Evolutionary conservation across 768 basidiomycete species (phyloP).

Genomic region (Lyophyllum shimeji): DNA sequence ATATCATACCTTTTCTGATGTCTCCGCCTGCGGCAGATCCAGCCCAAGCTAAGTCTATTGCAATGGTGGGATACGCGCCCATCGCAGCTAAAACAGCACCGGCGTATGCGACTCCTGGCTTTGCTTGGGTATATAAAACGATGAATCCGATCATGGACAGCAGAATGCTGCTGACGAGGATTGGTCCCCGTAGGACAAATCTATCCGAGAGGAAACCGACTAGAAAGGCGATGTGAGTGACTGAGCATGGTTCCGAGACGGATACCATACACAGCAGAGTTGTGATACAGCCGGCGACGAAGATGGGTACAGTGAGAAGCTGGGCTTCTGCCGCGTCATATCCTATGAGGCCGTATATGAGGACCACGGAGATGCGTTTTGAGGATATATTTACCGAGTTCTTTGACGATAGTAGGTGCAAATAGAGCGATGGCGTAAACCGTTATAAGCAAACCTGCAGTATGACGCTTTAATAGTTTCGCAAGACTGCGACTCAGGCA

Average conservation of each 20-base stretch:
- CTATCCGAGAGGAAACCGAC: conserved; percentile 44
- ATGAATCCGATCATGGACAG: conserved; percentile 53
- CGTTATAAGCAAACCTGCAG: conserved; percentile 38
- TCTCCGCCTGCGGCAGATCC: conserved; percentile 57
- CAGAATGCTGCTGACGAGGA: conserved; percentile 39
- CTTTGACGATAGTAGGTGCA: conserved; percentile 48
- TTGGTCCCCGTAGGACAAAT: conserved; percentile 44
- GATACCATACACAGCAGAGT: conserved; percentile 31
- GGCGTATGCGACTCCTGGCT: conserved; percentile 39
- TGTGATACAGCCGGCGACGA: conserved; percentile 42
- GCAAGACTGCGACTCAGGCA: background rate
- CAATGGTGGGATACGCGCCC: conserved; percentile 53
- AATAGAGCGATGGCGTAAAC: conserved; percentile 46
- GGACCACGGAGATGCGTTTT: background rate
- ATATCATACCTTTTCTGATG: conserved; percentile 39
- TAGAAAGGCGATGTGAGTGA: background rate
- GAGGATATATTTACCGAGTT: conserved; percentile 29
- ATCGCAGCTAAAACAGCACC: conserved; percentile 50
- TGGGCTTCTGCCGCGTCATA: conserved; percentile 51
- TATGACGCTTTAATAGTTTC: background rate
- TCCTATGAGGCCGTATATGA: conserved; percentile 20
- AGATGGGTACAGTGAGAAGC: conserved; percentile 51
- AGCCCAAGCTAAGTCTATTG: conserved; percentile 52
- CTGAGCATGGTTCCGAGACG: background rate
- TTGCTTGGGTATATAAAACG: conserved; percentile 38